These are phyloP conservation scores for Globisporangium cystogenes DNA, from an alignment of 352 stramenopile genomes.

Conservation along the genomic window DNA sequence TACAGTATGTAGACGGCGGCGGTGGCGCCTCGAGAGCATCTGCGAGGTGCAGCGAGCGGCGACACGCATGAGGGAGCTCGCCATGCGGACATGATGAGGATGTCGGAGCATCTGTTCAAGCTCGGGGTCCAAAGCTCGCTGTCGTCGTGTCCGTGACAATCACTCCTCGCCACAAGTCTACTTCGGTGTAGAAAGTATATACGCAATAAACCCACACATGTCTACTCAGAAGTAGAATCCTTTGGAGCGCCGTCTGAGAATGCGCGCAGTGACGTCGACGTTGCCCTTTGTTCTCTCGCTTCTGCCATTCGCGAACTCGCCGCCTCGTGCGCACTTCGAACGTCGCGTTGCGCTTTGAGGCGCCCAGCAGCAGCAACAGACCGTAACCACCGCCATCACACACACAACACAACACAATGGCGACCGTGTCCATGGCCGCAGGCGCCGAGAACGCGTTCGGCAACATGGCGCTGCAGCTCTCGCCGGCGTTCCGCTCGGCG, in stretches of 20 bases:
- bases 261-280: not conserved
- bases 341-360: no score
- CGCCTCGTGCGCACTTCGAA: not conserved
- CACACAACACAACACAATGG: constrained; percentile 34
- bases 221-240: no score
- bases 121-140: not conserved
- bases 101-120: not conserved
- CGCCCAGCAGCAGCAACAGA: no score
- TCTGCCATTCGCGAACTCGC: not conserved
- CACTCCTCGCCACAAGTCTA: no score
- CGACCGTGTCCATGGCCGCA: constrained; percentile 52
- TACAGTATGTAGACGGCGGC: no score
- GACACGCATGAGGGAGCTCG: no score
- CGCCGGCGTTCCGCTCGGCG: constrained; percentile 46
- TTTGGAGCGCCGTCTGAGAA: no score
- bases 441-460: constrained; percentile 36
- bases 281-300: not conserved
- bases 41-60: no score
- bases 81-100: not conserved
- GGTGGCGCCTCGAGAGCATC: no score
- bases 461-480: constrained; percentile 39
- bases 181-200: no score
- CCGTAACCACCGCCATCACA: no score
- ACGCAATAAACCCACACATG: no score
- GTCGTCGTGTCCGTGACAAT: not conserved